phyloP scores from a whole-genome alignment of 2,329 filamentous ascomycete genomes.

The Zalaria obscura region DNA sequence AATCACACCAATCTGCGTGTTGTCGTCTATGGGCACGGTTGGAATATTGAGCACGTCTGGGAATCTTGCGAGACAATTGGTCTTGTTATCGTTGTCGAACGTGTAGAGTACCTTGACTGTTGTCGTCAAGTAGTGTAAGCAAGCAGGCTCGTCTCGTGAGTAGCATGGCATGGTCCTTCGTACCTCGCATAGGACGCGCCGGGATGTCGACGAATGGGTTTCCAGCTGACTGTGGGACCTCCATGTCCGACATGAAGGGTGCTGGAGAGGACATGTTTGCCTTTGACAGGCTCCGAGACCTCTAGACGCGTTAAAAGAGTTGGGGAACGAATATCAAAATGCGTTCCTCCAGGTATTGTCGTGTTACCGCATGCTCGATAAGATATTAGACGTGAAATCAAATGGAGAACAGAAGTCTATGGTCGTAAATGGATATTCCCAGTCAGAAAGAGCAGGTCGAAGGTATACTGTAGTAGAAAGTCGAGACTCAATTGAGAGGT shows the following conservation, averaged over 20 bases:
- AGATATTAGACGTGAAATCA: no score
- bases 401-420: no score
- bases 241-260: slow-evolving; percentile 5
- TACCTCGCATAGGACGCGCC: slow-evolving; percentile 32
- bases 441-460: no score
- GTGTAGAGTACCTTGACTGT: slow-evolving; percentile 93
- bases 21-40: slow-evolving; percentile 67
- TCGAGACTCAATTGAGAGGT: no score
- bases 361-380: background rate
- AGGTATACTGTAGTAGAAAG: no score
- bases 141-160: background rate
- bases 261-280: slow-evolving; percentile 8
- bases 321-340: background rate
- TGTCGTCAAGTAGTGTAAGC: slow-evolving; percentile 2
- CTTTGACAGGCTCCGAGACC: background rate
- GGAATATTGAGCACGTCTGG: slow-evolving; percentile 68
- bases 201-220: slow-evolving; percentile 18
- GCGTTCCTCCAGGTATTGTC: background rate
- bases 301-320: background rate
- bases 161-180: background rate
- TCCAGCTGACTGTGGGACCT: slow-evolving; percentile 5
- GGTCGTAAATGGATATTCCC: no score
- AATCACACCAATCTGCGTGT: slow-evolving; percentile 69
- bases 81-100: slow-evolving; percentile 78
- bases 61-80: slow-evolving; percentile 78